Evolutionary conservation across 2,329 filamentous ascomycete species (phyloP), one percentile per base, ranked within the genome.

Genomic region (Penicillium brevicompactum): DNA sequence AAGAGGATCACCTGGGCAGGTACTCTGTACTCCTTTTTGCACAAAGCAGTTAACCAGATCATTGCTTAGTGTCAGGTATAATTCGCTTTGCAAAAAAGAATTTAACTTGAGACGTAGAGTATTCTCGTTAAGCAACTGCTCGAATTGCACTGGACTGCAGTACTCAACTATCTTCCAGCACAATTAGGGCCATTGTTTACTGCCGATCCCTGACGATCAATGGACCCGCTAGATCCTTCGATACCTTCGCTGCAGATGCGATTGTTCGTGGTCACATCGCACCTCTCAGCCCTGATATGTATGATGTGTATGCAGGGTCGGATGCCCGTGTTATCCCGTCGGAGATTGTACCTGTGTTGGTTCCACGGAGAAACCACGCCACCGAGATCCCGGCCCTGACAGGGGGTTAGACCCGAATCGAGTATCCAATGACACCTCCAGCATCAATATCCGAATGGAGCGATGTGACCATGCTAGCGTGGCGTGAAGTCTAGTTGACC

Each of bases 391-490:
- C 40, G 21, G 44, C 24, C 13, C n/a, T 6, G n/a, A 24, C 18
- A 47, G 32, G 27, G 38, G 16, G 2, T 45, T n/a, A 16, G 40
- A 46, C 46, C 45, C 24, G 24, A 27, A 27, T 27, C 5, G 24
- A 27, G 24, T 27, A 27, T 40, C 61, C 55, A 63, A 63, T 62
- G 41, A 55, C n/a, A 7, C 14, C 8, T 13, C 18, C 21, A 37
- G 16, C 24, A 47, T 18, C 50, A 21, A 24, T 7, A 18, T 4
- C 31, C 14, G 4, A 34, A 38, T 44, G 41, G 27, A 55, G 48
- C 62, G 57, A 65, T 65, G 59, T 60, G 55, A 65, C 61, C 49
- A 46, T 51, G 51, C 51, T 38, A 41, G 47, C 48, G 16, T 34
- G 16, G 55, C 51, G 51, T 48, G 48, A 61, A 57, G 51, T 54